phyloP scores from a whole-genome alignment of 148 eudicot genomes.

The Arbutus unedo region DNA sequence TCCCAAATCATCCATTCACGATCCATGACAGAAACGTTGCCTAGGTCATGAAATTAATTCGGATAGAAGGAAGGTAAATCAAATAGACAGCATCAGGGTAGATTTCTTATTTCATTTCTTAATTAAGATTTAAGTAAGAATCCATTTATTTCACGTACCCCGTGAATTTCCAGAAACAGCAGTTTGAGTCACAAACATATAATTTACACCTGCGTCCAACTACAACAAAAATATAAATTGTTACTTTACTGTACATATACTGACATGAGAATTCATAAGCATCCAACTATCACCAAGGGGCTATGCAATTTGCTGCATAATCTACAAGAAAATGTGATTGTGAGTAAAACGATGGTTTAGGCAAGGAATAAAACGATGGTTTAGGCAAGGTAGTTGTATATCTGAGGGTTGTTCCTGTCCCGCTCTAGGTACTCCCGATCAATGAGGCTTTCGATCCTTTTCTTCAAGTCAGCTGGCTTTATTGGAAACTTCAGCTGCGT shows the following conservation, averaged over 20 bases:
- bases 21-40: too few species aligned
- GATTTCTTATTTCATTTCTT: not conserved
- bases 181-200: not conserved
- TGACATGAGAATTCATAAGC: slow-evolving; percentile 14
- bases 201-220: not conserved
- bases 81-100: not conserved
- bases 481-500: slow-evolving; percentile 94
- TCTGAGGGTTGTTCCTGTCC: slow-evolving; percentile 92
- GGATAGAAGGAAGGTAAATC: too few species aligned
- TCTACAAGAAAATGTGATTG: slow-evolving; percentile 13
- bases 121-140: not conserved
- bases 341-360: not conserved
- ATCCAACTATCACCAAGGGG: slow-evolving; percentile 1
- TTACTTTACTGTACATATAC: slow-evolving; percentile 23
- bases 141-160: not conserved
- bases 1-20: too few species aligned
- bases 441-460: slow-evolving; percentile 93
- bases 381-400: slow-evolving; percentile 93
- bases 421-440: slow-evolving; percentile 95
- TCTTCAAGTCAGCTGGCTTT: slow-evolving; percentile 95
- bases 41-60: too few species aligned
- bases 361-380: not conserved
- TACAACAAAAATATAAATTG: not conserved
- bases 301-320: slow-evolving; percentile 11
- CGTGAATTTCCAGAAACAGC: not conserved